Evolutionary conservation across 2,329 filamentous ascomycete genomes (phyloP), one percentile per base, ranked within the genome.

Genomic region (Talaromyces amestolkiae): DNA sequence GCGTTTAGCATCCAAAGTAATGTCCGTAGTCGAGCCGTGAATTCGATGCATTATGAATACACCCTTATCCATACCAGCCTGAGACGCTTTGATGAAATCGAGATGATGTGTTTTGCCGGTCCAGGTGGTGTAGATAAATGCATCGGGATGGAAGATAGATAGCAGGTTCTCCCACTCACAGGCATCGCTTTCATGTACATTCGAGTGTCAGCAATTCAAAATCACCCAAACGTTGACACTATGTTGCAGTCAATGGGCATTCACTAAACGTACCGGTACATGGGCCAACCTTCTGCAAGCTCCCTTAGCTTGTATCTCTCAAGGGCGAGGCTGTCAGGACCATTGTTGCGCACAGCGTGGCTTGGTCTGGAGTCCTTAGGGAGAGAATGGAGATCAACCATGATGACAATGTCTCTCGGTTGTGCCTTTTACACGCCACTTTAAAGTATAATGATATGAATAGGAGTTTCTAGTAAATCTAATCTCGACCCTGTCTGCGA

Each of bases 41-140:
- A 75, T 74, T 65, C 84, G 83, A 72, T 86, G 84, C 82, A 85
- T 84, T 74, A 86, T 86, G 74, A 85, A 85, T 60, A 80, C 83
- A 19, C 84, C 83, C 10, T 76, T 75, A 27, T 80, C 75, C 73
- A 85, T 84, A 65, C 83, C 84, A 9, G 76, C 73, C 68, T 84
- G 80, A 13, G 83, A 86, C 58, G 81, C 78, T 22, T 73, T 68
- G 69, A 85, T 84, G 72, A 85, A 84, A 66, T 79, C 77, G 0
- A 73, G 68, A 65, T 77, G 76, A 15, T 73, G 69, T 0, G 79
- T 79, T 7, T 78, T 75, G 2, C 82, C 82, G 0, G 81, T 80
- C 83, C 82, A 85, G 11, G 82, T 83, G 0, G 83, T 84, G 71
- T 83, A 84, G 39, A 84, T 79, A 67, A 79, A 76, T 2, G 83